These are phyloP conservation scores for Alternaria gansuensis DNA, from an alignment of 2,329 filamentous ascomycete species.

Conservation along the genomic window DNA sequence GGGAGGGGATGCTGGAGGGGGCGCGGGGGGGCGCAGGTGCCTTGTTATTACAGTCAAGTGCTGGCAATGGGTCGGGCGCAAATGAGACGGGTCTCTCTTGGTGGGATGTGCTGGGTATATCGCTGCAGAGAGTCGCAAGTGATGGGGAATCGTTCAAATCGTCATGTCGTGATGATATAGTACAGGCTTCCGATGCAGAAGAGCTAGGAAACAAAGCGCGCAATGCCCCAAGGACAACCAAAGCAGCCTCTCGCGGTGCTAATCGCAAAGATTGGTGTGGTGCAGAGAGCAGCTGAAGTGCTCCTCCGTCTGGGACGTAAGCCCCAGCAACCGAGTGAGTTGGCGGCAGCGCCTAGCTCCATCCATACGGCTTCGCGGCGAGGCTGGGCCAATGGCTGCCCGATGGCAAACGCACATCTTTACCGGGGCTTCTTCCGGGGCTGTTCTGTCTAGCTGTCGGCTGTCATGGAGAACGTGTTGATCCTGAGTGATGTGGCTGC, in stretches of 20 bases:
- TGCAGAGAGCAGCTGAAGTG: slow-evolving; percentile 39
- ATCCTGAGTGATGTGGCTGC: neutral
- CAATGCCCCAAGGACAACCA: slow-evolving; percentile 28
- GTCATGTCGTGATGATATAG: slow-evolving; percentile 29
- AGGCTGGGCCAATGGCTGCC: slow-evolving; percentile 21
- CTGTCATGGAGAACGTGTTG: slow-evolving; percentile 1
- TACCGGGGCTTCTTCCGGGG: slow-evolving; percentile 16
- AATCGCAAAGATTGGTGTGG: slow-evolving; percentile 30
- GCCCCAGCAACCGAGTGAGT: slow-evolving; percentile 21
- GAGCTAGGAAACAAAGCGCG: slow-evolving; percentile 26
- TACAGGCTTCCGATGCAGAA: slow-evolving; percentile 27
- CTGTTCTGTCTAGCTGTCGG: neutral
- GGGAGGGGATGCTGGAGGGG: slow-evolving; percentile 20
- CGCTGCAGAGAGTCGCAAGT: slow-evolving; percentile 32
- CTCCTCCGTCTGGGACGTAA: slow-evolving; percentile 20
- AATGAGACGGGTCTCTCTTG: slow-evolving; percentile 24
- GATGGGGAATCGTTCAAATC: slow-evolving; percentile 31
- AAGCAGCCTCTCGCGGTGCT: slow-evolving; percentile 30
- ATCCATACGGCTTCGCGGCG: slow-evolving; percentile 17
- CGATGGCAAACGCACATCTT: slow-evolving; percentile 20
- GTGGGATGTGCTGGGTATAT: slow-evolving; percentile 39
- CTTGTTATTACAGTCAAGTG: slow-evolving; percentile 29
- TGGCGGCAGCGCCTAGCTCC: slow-evolving; percentile 22
- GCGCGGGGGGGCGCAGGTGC: slow-evolving; percentile 22
- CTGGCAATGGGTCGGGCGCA: slow-evolving; percentile 33